These are phyloP conservation scores for Megacollybia marginata DNA, from an alignment of 768 basidiomycete species.

Conservation along the genomic window DNA sequence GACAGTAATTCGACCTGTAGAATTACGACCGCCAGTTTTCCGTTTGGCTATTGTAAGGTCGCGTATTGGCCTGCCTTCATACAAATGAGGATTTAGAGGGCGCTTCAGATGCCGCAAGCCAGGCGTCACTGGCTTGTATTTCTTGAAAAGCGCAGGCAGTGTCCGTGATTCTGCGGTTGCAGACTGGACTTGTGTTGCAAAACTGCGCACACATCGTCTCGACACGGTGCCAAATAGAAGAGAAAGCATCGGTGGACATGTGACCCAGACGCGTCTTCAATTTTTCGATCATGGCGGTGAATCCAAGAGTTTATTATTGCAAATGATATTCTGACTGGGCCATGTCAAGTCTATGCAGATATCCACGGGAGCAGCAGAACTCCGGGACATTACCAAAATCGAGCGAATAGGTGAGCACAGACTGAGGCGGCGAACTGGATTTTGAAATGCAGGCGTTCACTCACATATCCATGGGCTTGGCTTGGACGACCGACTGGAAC, in stretches of 20 bases:
- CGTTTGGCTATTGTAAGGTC: constrained; percentile 76
- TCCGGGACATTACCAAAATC: constrained; percentile 87
- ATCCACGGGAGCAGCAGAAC: constrained; percentile 66
- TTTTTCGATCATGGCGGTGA: no score
- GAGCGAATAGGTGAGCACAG: constrained; percentile 69
- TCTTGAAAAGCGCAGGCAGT: constrained; percentile 52
- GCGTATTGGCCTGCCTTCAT: constrained; percentile 78
- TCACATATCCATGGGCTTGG: constrained; percentile 96
- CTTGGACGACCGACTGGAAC: constrained; percentile 86
- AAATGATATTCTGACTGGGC: constrained; percentile 27
- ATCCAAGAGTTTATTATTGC: no score
- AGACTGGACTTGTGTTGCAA: no score
- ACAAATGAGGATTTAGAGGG: constrained; percentile 78
- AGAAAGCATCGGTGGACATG: no score
- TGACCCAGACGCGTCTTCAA: no score
- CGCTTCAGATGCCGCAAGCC: constrained; percentile 80
- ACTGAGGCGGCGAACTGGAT: background rate
- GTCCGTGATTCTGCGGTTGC: no score
- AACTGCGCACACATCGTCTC: no score
- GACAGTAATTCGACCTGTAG: constrained; percentile 78
- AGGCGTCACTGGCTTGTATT: constrained; percentile 84
- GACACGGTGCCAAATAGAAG: no score
- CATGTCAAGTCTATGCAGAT: constrained; percentile 43
- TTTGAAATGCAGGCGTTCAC: constrained; percentile 54
- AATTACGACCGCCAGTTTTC: constrained; percentile 81